phyloP scores from a whole-genome alignment of 306 rosid genomes.

The Purshia tridentata region DNA sequence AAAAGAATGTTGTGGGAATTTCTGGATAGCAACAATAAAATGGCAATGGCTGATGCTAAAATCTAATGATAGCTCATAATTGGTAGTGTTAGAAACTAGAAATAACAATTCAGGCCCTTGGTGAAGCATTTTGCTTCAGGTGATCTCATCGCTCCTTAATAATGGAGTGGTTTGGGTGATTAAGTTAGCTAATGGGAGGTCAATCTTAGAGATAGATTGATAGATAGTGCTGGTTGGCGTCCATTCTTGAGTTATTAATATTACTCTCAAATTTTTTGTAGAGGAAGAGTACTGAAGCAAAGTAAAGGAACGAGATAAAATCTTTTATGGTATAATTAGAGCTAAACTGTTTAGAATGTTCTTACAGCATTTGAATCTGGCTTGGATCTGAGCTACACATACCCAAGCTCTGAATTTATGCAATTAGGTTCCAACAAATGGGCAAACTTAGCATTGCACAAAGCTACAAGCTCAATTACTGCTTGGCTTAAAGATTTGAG shows the following conservation, averaged over 20 bases:
- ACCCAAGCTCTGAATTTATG: neutral
- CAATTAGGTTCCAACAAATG: too few species aligned
- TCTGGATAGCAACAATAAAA: neutral
- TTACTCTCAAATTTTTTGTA: too few species aligned
- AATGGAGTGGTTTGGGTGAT: neutral
- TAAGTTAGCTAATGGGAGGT: neutral
- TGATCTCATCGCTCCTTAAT: neutral
- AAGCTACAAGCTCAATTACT: neutral
- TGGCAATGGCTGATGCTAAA: neutral
- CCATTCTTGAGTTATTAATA: neutral
- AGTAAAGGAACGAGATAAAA: neutral
- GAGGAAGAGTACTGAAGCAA: neutral
- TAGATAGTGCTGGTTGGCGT: neutral
- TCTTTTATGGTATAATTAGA: neutral
- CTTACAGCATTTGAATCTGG: neutral
- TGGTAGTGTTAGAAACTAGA: neutral
- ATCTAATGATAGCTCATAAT: neutral
- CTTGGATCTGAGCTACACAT: neutral
- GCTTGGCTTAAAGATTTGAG: neutral
- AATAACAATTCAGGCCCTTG: neutral
- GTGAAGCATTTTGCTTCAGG: conserved; percentile 1
- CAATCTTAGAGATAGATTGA: neutral
- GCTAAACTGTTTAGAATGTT: neutral
- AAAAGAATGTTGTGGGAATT: neutral
- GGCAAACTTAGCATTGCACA: neutral